Percentiles rank a stretch among this genome's conserved stretches.
These are phyloP conservation scores for Tilletia setariae DNA, from an alignment of 1,284 basidiomycete genomes.

Conservation along the genomic window DNA sequence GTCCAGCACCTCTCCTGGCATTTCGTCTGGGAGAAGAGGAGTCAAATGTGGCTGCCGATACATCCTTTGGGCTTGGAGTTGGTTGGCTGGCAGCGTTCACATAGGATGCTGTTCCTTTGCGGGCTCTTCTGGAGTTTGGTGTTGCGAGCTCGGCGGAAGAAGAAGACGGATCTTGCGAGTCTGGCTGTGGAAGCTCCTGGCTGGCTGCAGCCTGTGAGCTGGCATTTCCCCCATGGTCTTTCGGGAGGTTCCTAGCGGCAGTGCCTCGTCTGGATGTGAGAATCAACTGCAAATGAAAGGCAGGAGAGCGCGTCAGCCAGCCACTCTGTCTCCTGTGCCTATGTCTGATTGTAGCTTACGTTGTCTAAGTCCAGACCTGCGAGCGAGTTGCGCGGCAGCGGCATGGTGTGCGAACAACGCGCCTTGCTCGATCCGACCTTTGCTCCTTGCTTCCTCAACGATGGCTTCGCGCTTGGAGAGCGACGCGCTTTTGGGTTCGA, in stretches of 20 bases:
- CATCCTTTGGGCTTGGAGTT: too few species aligned
- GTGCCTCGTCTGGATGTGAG: conserved; percentile 12
- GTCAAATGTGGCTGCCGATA: too few species aligned
- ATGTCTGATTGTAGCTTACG: not conserved
- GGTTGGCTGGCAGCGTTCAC: too few species aligned
- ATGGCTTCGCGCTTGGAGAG: too few species aligned
- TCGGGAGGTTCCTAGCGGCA: conserved; percentile 1
- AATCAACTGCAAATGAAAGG: not conserved
- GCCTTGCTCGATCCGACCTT: too few species aligned
- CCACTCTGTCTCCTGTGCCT: too few species aligned
- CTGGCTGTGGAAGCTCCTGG: not conserved
- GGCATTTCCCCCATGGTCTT: not conserved
- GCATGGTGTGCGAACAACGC: not conserved
- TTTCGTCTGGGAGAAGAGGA: too few species aligned
- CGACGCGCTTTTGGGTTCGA: too few species aligned
- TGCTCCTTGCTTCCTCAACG: not conserved
- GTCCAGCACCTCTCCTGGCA: too few species aligned
- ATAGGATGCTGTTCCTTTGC: too few species aligned
- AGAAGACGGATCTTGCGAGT: not conserved
- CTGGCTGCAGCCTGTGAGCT: not conserved
- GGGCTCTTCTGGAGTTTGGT: too few species aligned
- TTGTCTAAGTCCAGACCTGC: conserved; percentile 13
- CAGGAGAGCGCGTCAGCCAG: not conserved
- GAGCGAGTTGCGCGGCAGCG: conserved; percentile 13
- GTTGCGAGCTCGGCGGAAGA: not conserved